These are phyloP conservation scores for Neurospora terricola DNA, from an alignment of 495 filamentous ascomycete species.

Conservation along the genomic window DNA sequence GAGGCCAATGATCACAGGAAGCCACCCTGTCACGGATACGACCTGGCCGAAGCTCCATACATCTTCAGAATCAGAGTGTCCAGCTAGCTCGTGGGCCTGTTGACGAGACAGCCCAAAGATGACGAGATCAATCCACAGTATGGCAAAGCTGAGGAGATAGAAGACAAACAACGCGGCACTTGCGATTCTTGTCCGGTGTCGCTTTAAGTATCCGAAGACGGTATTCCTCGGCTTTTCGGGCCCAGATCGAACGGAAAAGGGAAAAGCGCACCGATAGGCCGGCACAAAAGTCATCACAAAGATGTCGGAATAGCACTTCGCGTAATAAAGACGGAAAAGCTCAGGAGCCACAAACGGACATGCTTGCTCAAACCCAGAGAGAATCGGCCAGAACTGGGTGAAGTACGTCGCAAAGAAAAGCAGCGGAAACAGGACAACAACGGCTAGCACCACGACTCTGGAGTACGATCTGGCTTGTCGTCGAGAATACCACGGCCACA, in stretches of 20 bases:
- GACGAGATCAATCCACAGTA: neutral
- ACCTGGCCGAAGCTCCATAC: neutral
- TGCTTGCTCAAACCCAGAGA: neutral
- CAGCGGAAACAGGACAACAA: neutral
- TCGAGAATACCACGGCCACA: neutral
- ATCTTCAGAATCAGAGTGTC: neutral
- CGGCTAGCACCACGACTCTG: neutral
- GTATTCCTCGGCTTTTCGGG: neutral
- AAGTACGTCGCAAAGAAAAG: neutral
- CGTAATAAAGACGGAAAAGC: neutral
- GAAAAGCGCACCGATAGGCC: neutral
- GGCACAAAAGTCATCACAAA: neutral
- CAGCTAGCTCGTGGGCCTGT: neutral
- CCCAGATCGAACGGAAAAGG: neutral
- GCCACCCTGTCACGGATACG: neutral
- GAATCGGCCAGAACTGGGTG: neutral
- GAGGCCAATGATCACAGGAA: neutral
- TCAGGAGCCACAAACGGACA: neutral
- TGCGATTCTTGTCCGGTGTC: neutral
- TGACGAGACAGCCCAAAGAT: neutral
- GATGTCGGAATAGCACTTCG: neutral
- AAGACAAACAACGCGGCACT: neutral
- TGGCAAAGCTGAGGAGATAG: neutral
- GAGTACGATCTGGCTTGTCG: neutral
- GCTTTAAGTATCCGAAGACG: too few species aligned